These are phyloP conservation scores for Botrytis sinoallii DNA, from an alignment of 2,329 filamentous ascomycete genomes.

Conservation along the genomic window DNA sequence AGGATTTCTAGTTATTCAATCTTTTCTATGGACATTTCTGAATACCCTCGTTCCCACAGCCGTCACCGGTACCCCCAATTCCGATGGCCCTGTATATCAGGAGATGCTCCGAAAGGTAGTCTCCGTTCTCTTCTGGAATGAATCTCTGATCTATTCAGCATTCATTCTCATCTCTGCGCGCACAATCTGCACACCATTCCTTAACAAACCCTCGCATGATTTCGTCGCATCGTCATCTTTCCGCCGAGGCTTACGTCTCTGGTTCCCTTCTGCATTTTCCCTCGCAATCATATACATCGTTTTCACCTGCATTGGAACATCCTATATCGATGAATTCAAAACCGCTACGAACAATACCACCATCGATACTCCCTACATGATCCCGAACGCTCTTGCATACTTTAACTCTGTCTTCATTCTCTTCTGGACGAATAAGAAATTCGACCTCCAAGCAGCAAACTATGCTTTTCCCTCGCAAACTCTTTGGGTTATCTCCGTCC, in stretches of 20 bases:
- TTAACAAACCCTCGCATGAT: slow-evolving; percentile 38
- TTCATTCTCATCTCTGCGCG: slow-evolving; percentile 47
- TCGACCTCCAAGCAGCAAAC: slow-evolving; percentile 42
- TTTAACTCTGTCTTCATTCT: slow-evolving; percentile 47
- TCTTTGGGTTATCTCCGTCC: slow-evolving; percentile 44
- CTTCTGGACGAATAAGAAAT: slow-evolving; percentile 45
- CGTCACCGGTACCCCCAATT: slow-evolving; percentile 39
- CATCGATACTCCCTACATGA: slow-evolving; percentile 36
- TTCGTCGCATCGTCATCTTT: slow-evolving; percentile 43
- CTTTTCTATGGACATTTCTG: slow-evolving; percentile 46
- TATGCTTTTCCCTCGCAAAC: slow-evolving; percentile 44
- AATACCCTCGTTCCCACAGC: slow-evolving; percentile 45
- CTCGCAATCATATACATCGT: slow-evolving; percentile 42
- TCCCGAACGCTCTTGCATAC: slow-evolving; percentile 42
- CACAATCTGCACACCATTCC: slow-evolving; percentile 43
- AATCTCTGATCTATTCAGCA: slow-evolving; percentile 45
- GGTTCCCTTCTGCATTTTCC: slow-evolving; percentile 42
- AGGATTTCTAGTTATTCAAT: slow-evolving; percentile 43
- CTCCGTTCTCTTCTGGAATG: slow-evolving; percentile 45
- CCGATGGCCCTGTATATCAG: slow-evolving; percentile 41
- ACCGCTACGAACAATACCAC: slow-evolving; percentile 40
- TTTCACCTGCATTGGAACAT: slow-evolving; percentile 37
- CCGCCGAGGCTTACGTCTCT: slow-evolving; percentile 43
- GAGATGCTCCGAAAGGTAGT: slow-evolving; percentile 44
- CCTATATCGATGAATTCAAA: slow-evolving; percentile 42